Evolutionary conservation across 768 basidiomycete species (phyloP).

Genomic region (Gloeopeniophorella convolvens): DNA sequence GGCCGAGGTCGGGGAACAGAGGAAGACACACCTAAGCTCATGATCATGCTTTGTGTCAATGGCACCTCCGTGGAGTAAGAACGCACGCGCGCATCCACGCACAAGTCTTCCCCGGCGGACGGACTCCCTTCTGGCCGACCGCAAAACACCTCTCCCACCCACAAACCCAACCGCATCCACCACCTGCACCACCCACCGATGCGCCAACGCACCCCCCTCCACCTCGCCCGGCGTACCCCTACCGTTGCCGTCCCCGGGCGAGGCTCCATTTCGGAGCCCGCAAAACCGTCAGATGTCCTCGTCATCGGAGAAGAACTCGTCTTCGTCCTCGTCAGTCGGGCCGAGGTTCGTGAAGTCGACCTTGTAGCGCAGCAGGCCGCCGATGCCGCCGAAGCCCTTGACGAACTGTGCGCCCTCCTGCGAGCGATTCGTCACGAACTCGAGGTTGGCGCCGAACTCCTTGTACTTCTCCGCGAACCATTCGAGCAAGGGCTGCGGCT

Average conservation of each 20-base stretch:
- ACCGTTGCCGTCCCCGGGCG: conserved; percentile 37
- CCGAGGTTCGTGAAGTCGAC: conserved; percentile 87
- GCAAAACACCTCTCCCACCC: background rate
- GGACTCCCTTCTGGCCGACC: conserved; percentile 1
- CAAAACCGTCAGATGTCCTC: conserved; percentile 80
- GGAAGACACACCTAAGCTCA: conserved; percentile 6
- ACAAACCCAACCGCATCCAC: background rate
- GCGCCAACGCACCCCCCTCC: conserved; percentile 28
- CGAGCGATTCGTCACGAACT: conserved; percentile 93
- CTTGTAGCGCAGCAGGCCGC: conserved; percentile 93
- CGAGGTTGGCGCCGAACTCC: conserved; percentile 92
- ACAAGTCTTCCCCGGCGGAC: background rate
- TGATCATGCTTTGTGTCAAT: conserved; percentile 1
- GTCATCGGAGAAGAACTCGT: conserved; percentile 76
- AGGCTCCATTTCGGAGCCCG: conserved; percentile 77
- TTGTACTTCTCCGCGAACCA: conserved; percentile 99
- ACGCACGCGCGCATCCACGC: background rate
- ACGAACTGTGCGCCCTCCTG: conserved; percentile 98
- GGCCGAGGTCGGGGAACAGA: background rate
- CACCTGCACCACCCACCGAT: background rate
- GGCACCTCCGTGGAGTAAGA: background rate
- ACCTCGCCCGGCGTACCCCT: conserved; percentile 63
- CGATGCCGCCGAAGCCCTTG: conserved; percentile 97
- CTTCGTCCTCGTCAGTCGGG: conserved; percentile 67
- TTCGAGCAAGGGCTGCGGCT: conserved; percentile 86